Conservation (phyloP, 2,329 filamentous ascomycete genomes). For the Penicillium fuscoglaucum region DNA sequence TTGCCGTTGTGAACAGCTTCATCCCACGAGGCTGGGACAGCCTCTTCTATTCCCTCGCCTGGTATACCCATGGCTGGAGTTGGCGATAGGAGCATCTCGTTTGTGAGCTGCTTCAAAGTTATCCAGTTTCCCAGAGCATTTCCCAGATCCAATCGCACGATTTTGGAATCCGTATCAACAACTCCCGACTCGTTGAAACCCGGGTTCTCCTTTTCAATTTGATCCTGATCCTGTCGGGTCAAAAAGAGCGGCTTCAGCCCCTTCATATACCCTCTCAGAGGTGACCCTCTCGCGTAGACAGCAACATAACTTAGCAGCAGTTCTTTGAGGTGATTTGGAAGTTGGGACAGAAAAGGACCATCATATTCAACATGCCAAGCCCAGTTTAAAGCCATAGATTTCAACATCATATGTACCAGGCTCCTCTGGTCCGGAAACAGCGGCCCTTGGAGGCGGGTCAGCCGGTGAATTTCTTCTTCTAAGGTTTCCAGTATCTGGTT, state of each 20-base stretch:
- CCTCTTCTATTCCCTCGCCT: constrained; percentile 12
- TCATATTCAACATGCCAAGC: constrained; percentile 58
- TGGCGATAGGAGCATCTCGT: constrained; percentile 42
- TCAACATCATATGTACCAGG: constrained; percentile 54
- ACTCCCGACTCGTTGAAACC: constrained; percentile 6
- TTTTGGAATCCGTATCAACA: constrained; percentile 40
- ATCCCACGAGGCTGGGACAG: constrained; percentile 46
- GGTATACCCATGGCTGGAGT: constrained; percentile 5
- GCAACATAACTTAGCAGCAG: constrained; percentile 58
- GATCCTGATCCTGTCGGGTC: constrained; percentile 12
- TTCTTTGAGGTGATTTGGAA: constrained; percentile 55
- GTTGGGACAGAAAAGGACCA: constrained; percentile 52
- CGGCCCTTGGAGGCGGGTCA: constrained; percentile 44
- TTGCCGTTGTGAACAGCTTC: constrained; percentile 24
- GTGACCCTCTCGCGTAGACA: constrained; percentile 47
- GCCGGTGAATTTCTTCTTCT: constrained; percentile 29
- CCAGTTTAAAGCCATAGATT: constrained; percentile 58
- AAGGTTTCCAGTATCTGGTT: constrained; percentile 12
- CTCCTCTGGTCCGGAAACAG: constrained; percentile 42
- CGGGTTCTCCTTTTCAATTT: constrained; percentile 8
- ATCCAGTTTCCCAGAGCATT: constrained; percentile 52
- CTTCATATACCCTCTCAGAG: constrained; percentile 41
- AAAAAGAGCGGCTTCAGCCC: constrained; percentile 55
- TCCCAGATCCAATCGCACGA: constrained; percentile 56
- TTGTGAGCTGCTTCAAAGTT: constrained; percentile 50